phyloP scores from a whole-genome alignment of 106 monocot genomes.

The Allium fistulosum region DNA sequence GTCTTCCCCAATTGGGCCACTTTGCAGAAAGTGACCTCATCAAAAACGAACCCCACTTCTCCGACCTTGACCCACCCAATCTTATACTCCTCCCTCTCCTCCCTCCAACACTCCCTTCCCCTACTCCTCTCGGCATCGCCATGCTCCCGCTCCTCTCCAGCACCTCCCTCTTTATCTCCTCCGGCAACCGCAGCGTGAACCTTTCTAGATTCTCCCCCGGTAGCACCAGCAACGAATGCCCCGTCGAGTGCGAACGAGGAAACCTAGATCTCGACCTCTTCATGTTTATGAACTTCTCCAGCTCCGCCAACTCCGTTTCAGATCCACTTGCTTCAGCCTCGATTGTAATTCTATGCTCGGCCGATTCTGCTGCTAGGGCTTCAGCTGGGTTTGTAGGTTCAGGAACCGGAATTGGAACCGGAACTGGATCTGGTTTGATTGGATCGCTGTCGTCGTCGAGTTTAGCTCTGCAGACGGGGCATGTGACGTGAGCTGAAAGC shows the following conservation, averaged over 20 bases:
- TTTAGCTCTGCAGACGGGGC: constrained; percentile 86
- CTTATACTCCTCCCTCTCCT: constrained; percentile 15
- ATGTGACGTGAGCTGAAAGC: constrained; percentile 78
- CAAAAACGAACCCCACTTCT: constrained; percentile 47
- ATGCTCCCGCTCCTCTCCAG: constrained; percentile 41
- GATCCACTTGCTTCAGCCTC: constrained; percentile 25
- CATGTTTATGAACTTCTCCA: constrained; percentile 22
- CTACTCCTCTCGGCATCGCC: background rate
- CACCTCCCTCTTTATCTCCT: constrained; percentile 42
- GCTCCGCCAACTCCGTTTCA: constrained; percentile 15
- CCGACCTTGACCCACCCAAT: constrained; percentile 25
- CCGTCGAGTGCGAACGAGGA: constrained; percentile 59
- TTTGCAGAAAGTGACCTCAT: constrained; percentile 31
- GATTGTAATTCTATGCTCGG: too few relatives aligned
- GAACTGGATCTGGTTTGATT: background rate
- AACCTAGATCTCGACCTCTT: constrained; percentile 27
- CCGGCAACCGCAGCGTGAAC: constrained; percentile 75
- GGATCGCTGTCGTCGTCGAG: constrained; percentile 5
- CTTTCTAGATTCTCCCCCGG: constrained; percentile 53
- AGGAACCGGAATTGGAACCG: background rate
- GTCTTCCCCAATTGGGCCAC: constrained; percentile 27
- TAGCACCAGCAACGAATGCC: constrained; percentile 39
- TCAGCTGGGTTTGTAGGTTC: background rate
- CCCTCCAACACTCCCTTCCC: constrained; percentile 35
- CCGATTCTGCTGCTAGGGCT: constrained; percentile 4